Evolutionary conservation across 495 filamentous ascomycete genomes (phyloP), one percentile per base, ranked within the genome.

Genomic region (Penicillium verhagenii): DNA sequence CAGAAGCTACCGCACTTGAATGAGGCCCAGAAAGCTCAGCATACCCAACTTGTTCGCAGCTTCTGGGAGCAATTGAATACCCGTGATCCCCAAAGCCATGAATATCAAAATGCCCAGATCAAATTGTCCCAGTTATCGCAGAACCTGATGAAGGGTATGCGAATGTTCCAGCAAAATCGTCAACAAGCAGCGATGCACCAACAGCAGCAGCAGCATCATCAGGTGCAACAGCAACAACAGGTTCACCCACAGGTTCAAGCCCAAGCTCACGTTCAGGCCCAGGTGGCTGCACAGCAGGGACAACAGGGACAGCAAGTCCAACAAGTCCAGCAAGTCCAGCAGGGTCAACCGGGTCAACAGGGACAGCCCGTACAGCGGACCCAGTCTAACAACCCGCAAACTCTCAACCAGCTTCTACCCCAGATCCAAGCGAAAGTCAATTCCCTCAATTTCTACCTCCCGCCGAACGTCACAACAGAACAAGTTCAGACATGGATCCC

Each of bases 121-220:
- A 89, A 85, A 64, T 77, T 93, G 6, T 66, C 75, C 3, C 79
- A 87, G 14, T 82, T 92, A 47, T 82, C 88, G 0, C 76, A 80
- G 50, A 86, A 80, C 61, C 69, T 92, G 37, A 73, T 78, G 61
- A 76, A 73, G 10, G 86, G 86, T 54, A 73, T 88, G 54, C 76
- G 79, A 11, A 58, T 67, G 20, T 77, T 68, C 48, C 70, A 76
- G 52, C 72, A 76, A 47, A 74, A 62, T 50, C 74, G 73, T 38
- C 73, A 79, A 42, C 72, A 70, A 47, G 73, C 69, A 47, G 73
- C 69, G 31, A 53, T 67, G 8, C 67, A 77, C 23, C 63, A 66
- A 24, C 64, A 66, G n/a, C 59, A 61, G 20, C 4, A 7, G 20
- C 37, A 43, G 37, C 21, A 37, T 11, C 31, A 39, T 14, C 31